Conservation (phyloP, 2,329 filamentous ascomycete species). For the Penicillium brasilianum region DNA sequence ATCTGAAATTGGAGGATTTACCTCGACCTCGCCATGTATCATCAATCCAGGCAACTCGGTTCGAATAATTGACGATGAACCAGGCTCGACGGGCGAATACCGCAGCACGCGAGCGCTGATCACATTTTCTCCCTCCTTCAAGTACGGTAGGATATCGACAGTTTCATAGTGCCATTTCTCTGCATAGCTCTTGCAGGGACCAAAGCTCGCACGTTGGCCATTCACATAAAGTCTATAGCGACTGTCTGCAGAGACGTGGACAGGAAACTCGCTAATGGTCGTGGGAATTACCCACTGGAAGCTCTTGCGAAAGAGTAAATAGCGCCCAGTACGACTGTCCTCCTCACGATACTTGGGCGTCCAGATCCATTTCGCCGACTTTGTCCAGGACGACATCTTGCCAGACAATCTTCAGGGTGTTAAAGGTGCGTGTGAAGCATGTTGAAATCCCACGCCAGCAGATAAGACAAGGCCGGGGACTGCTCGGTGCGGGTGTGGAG, state of each 20-base stretch:
- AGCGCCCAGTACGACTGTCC: slow-evolving; percentile 17
- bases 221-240: slow-evolving; percentile 30
- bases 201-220: slow-evolving; percentile 26
- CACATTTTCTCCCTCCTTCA: slow-evolving; percentile 23
- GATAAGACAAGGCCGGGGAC: neutral
- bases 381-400: slow-evolving; percentile 13
- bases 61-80: slow-evolving; percentile 31
- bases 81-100: slow-evolving; percentile 28
- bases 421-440: neutral
- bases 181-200: slow-evolving; percentile 28
- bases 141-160: slow-evolving; percentile 27
- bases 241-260: slow-evolving; percentile 30
- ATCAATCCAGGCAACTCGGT: slow-evolving; percentile 31
- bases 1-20: slow-evolving; percentile 3
- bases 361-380: slow-evolving; percentile 21
- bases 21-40: slow-evolving; percentile 26
- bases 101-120: slow-evolving; percentile 25
- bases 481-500: neutral
- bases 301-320: slow-evolving; percentile 22
- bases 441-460: neutral
- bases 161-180: slow-evolving; percentile 32
- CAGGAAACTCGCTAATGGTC: slow-evolving; percentile 3
- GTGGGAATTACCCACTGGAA: slow-evolving; percentile 13
- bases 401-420: neutral
- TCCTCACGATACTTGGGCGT: slow-evolving; percentile 18